Evolutionary conservation across 2,329 filamentous ascomycete species (phyloP).

Genomic region (Sclerotinia borealis): DNA sequence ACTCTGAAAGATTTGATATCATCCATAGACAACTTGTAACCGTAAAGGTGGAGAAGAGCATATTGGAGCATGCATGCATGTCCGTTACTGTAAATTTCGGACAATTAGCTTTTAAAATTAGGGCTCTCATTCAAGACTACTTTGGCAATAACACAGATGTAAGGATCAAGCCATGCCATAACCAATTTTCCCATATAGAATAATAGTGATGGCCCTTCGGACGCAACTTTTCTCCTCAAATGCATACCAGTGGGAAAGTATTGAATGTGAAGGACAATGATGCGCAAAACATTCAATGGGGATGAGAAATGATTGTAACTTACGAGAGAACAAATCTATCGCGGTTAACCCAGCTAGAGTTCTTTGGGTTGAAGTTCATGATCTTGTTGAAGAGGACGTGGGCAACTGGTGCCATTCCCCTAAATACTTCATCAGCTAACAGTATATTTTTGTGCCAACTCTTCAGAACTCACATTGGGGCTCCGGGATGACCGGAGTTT

Average conservation of each 20-base stretch:
- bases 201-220: neutral
- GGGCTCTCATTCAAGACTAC: neutral
- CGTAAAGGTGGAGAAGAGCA: slow-evolving; percentile 93
- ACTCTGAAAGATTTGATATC: slow-evolving; percentile 96
- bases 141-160: neutral
- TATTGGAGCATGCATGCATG: slow-evolving; percentile 99
- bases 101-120: neutral
- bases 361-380: slow-evolving; percentile 99
- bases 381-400: slow-evolving; percentile 99
- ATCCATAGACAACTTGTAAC: slow-evolving; percentile 79
- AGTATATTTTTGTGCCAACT: neutral
- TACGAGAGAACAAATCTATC: slow-evolving; percentile 99
- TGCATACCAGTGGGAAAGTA: neutral
- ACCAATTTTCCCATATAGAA: neutral
- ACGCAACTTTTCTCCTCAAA: neutral
- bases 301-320: slow-evolving; percentile 39
- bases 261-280: neutral
- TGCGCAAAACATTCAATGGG: neutral
- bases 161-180: neutral
- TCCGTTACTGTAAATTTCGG: slow-evolving; percentile 63
- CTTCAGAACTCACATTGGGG: slow-evolving; percentile 69
- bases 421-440: slow-evolving; percentile 28
- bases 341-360: slow-evolving; percentile 93
- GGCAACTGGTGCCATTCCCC: slow-evolving; percentile 84
- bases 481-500: slow-evolving; percentile 98